These are phyloP conservation scores for Elaeis oleifera DNA, from an alignment of 202 grass and related monocot genomes.

Conservation along the genomic window DNA sequence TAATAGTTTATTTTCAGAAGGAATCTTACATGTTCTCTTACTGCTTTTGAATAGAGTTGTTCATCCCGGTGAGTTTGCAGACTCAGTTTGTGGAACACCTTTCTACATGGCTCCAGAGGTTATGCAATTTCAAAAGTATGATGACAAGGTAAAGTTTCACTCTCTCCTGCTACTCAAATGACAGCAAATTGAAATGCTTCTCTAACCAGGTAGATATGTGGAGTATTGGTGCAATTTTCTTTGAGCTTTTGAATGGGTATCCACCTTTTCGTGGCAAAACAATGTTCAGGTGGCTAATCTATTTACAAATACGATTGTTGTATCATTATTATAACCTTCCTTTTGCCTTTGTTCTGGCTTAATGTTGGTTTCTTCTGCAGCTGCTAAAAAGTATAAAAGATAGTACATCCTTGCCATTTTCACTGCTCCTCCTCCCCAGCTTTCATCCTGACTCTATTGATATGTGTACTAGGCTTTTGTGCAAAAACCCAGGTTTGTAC, in stretches of 20 bases:
- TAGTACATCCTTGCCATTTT: constrained; percentile 9
- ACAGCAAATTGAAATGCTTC: constrained; percentile 1
- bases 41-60: constrained; percentile 27
- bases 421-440: neutral
- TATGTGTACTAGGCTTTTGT: constrained; percentile 11
- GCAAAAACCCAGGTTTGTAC: constrained; percentile 14
- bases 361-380: neutral
- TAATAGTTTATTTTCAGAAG: neutral
- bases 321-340: too few species aligned
- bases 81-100: constrained; percentile 39
- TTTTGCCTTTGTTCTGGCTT: too few species aligned
- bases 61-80: constrained; percentile 34
- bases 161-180: neutral
- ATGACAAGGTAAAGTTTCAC: constrained; percentile 25
- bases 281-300: constrained; percentile 35
- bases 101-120: constrained; percentile 78
- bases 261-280: constrained; percentile 44
- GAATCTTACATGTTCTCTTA: too few species aligned
- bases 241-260: constrained; percentile 52
- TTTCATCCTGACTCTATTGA: constrained; percentile 6
- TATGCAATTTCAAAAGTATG: constrained; percentile 57
- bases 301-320: neutral
- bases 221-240: constrained; percentile 44
- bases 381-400: constrained; percentile 7
- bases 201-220: constrained; percentile 44